A percentile compares a stretch with the other conserved stretches of the same genome.
These are phyloP conservation scores for Tephrocybe sp. DNA, from an alignment of 768 basidiomycete species.

Conservation along the genomic window DNA sequence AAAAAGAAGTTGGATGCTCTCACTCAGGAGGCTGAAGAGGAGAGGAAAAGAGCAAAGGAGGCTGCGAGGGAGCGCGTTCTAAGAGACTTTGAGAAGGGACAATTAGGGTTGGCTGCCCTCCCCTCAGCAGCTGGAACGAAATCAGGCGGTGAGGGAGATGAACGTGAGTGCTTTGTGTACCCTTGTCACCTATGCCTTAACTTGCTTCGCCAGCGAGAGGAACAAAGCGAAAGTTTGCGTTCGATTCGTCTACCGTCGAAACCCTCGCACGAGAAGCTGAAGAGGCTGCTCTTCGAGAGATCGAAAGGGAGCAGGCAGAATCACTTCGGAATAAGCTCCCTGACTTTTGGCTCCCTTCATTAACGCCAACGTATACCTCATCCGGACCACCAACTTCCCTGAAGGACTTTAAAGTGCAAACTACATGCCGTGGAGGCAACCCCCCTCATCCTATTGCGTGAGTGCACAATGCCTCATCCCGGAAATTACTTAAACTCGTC, in stretches of 20 bases:
- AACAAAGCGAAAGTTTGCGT: conserved; percentile 84
- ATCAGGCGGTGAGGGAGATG: conserved; percentile 35
- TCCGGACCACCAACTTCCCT: conserved; percentile 63
- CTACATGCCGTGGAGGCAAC: conserved; percentile 82
- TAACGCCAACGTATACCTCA: conserved; percentile 81
- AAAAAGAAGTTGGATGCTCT: conserved; percentile 75
- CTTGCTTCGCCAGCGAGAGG: conserved; percentile 40
- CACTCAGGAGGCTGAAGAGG: conserved; percentile 78
- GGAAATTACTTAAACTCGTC: neutral
- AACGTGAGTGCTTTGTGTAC: conserved; percentile 24
- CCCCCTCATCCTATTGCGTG: conserved; percentile 79
- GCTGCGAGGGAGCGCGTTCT: conserved; percentile 89
- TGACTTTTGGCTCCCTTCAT: conserved; percentile 95
- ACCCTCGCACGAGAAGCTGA: conserved; percentile 78
- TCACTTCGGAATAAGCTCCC: conserved; percentile 86
- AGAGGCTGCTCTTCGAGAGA: conserved; percentile 78
- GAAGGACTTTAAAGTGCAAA: conserved; percentile 82
- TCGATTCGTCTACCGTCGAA: conserved; percentile 74
- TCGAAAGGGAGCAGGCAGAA: conserved; percentile 86
- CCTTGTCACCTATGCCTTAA: neutral
- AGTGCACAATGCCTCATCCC: conserved; percentile 27
- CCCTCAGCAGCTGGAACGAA: conserved; percentile 37
- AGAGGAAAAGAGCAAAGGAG: conserved; percentile 63
- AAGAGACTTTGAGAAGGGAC: conserved; percentile 85
- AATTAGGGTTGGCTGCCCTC: conserved; percentile 64